Evolutionary conservation across 495 filamentous ascomycete genomes (phyloP).

Genomic region (Pseudotulostoma volvatum): DNA sequence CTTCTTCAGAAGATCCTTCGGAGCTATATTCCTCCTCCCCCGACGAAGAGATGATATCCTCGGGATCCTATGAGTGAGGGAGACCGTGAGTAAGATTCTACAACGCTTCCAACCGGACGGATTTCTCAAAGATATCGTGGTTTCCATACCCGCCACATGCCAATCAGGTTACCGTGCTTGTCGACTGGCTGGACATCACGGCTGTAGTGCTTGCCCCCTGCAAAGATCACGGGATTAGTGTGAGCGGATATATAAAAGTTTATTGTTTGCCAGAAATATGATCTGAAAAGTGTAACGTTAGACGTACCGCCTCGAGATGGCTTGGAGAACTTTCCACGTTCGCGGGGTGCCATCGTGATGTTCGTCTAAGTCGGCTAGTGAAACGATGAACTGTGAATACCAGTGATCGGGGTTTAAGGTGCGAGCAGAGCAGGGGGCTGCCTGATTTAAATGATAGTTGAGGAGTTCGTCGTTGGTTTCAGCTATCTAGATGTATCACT

Average conservation of each 20-base stretch:
- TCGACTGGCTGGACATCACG: constrained; percentile 73
- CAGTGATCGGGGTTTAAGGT: too few species aligned
- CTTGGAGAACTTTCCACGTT: constrained; percentile 88
- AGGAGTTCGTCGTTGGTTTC: background rate
- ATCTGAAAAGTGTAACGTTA: background rate
- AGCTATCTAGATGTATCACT: background rate
- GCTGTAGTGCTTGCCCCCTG: constrained; percentile 91
- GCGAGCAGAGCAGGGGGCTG: too few species aligned
- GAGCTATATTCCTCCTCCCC: constrained; percentile 22
- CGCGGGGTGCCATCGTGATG: constrained; percentile 31
- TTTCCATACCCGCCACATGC: constrained; percentile 54
- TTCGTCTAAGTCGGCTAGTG: too few species aligned
- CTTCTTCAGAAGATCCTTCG: constrained; percentile 24
- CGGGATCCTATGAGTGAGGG: constrained; percentile 3
- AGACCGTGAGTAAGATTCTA: too few species aligned
- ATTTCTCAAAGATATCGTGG: too few species aligned
- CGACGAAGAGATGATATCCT: constrained; percentile 1
- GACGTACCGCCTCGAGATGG: constrained; percentile 72
- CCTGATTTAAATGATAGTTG: background rate
- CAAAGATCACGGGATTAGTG: background rate
- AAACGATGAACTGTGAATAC: too few species aligned
- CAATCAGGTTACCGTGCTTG: constrained; percentile 57
- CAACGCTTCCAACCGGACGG: too few species aligned
- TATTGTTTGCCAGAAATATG: background rate
- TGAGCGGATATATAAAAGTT: constrained; percentile 1